phyloP scores from a whole-genome alignment of 2,329 filamentous ascomycete genomes.

The Beauveria sp. region DNA sequence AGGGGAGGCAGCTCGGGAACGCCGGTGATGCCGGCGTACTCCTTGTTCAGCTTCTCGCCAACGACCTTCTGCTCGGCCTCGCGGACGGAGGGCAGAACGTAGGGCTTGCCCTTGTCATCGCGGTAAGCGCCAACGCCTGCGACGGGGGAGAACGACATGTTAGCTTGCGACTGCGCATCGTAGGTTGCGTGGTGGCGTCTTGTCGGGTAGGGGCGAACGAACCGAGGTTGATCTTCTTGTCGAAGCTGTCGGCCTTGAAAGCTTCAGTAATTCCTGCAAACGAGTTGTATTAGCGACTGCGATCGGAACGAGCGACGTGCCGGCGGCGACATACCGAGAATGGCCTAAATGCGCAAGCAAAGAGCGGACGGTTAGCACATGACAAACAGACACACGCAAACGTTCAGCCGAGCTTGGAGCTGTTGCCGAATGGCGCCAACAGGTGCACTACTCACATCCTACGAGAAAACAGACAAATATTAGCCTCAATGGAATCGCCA shows the following conservation, averaged over 20 bases:
- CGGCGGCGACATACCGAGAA: conserved; percentile 55
- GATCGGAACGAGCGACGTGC: neutral
- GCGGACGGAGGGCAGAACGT: conserved; percentile 89
- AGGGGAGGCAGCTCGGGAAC: conserved; percentile 89
- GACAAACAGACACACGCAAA: conserved; percentile 12
- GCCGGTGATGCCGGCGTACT: conserved; percentile 97
- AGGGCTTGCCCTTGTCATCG: conserved; percentile 96
- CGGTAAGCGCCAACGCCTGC: conserved; percentile 93
- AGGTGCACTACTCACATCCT: conserved; percentile 30
- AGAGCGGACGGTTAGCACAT: conserved; percentile 8
- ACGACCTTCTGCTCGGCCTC: conserved; percentile 84
- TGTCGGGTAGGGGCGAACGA: conserved; percentile 24
- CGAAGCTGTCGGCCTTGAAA: conserved; percentile 92
- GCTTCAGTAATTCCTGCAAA: conserved; percentile 81
- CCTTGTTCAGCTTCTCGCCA: conserved; percentile 76
- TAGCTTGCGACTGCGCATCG: conserved; percentile 1
- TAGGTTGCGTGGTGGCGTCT: conserved; percentile 4
- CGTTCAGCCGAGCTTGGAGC: conserved; percentile 18
- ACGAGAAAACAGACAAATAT: conserved; percentile 8
- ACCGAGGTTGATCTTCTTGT: conserved; percentile 97
- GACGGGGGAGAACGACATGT: neutral
- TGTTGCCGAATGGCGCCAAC: conserved; percentile 2
- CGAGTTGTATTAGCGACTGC: conserved; percentile 17
- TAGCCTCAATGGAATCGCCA: conserved; percentile 12
- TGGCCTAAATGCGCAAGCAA: conserved; percentile 48